Base-by-base conservation (phyloP, 2,329 filamentous ascomycete species). In the Geosmithia morbida region DNA sequence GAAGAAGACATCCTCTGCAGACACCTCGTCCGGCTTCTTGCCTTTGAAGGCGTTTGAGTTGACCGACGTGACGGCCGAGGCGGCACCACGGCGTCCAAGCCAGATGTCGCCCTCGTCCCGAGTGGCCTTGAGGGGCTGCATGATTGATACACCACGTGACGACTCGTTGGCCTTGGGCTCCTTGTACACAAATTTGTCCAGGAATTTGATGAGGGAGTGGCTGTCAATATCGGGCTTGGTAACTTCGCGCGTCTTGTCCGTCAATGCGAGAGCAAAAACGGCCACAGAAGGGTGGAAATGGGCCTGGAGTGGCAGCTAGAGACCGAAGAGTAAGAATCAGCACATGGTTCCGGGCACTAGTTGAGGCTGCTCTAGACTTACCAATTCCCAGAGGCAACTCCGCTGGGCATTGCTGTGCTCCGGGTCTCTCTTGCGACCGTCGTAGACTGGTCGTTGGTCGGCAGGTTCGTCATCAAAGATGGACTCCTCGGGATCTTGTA, bases 181-280 rank as follows among this genome's bases (percentile, higher is more conserved):
- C 55, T 87, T 83, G 73, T 97, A 98, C n/a, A 95, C 87, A 63
- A 98, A 98, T 56, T 94, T 89, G 66, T 98, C 92, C 49, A 98
- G 73, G 72, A 98, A 98, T 62, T 94, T 85, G 58, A 92, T 92
- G 45, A 98, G 75, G 1, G 87, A 92, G 62, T 97, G 90, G 49
- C 87, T 82, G 16, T 85, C 83, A 46, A 96, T 73, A 56, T 98
- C 92, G 0, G 92, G 89, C 64, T 97, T 97, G 52, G 85, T 79
- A 50, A 86, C 82, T 62, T 87, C 81, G 46, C 79, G 74, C 53
- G 82, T 75, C 50, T 80, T 77, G 45, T 75, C 70, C 8, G 94
- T 65, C 40, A 97, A 67, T 48, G 81, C 79, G 16, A 74, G 70
- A 1, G 90, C 88, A 59, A 88, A 90, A 5, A 96, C 77, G 37